A percentile compares a stretch with the other conserved stretches of the same genome.
Conservation (phyloP, 768 basidiomycete species). For the Amylocystis lapponica region DNA sequence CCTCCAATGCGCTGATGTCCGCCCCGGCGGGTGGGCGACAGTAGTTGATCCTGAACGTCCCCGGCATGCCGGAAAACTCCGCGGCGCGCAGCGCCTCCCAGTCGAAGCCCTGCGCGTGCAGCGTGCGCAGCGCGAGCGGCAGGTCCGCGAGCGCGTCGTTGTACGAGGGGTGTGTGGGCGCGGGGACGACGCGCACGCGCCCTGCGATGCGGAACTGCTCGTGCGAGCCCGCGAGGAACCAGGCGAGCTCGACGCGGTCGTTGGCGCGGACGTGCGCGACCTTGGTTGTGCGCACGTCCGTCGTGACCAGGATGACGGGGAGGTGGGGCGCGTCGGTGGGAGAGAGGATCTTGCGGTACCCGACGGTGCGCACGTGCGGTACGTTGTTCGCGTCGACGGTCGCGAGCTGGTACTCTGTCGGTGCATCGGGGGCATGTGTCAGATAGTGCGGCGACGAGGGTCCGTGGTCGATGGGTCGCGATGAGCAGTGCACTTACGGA, state of each 20-base stretch:
- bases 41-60: constrained; percentile 66
- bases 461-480: not conserved
- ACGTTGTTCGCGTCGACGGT: constrained; percentile 39
- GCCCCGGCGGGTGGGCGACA: constrained; percentile 63
- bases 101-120: constrained; percentile 33
- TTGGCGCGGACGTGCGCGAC: constrained; percentile 46
- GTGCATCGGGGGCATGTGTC: not conserved
- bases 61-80: constrained; percentile 54
- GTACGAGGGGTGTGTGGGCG: constrained; percentile 25
- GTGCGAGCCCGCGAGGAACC: constrained; percentile 63
- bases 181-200: constrained; percentile 48
- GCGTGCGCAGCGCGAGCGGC: constrained; percentile 13
- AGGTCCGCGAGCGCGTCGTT: constrained; percentile 28
- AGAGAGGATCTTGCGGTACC: constrained; percentile 55
- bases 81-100: constrained; percentile 65
- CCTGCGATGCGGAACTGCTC: constrained; percentile 76
- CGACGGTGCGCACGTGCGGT: constrained; percentile 61
- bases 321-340: constrained; percentile 35
- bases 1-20: constrained; percentile 38
- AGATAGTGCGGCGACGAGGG: not conserved
- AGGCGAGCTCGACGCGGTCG: constrained; percentile 54
- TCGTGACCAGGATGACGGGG: constrained; percentile 61
- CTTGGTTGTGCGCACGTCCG: constrained; percentile 72
- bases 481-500: constrained; percentile 9
- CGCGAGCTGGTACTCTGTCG: constrained; percentile 55